Evolutionary conservation across 2,329 filamentous ascomycete species (phyloP).

Genomic region (Fusarium globosum): DNA sequence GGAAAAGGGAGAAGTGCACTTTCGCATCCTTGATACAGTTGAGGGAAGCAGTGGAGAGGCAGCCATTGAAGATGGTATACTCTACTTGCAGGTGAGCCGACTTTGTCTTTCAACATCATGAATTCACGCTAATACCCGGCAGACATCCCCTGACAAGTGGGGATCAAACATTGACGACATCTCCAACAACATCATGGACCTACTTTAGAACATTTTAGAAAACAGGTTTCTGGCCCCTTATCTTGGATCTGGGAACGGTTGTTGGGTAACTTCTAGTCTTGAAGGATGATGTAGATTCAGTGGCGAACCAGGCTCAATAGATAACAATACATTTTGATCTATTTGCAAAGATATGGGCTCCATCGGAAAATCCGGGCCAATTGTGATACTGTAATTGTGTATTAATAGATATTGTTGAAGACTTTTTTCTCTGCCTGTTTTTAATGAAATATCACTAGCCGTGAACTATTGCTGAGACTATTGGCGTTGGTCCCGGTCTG

Average conservation of each 20-base stretch:
- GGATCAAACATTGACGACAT: neutral
- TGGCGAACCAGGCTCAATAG: neutral
- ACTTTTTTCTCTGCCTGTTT: neutral
- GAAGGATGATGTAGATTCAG: fast-evolving
- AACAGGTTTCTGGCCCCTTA: fast-evolving
- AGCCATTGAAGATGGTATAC: neutral
- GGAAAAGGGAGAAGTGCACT: neutral
- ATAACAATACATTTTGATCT: neutral
- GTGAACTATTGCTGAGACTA: neutral
- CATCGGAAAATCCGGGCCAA: neutral
- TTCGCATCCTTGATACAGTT: neutral
- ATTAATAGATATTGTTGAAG: neutral
- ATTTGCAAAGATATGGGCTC: neutral
- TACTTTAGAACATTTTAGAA: neutral
- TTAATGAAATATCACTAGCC: neutral
- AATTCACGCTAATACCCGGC: neutral
- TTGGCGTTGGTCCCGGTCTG: neutral
- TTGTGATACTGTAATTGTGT: fast-evolving
- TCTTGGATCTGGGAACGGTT: neutral
- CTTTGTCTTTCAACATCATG: fast-evolving
- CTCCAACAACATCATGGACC: neutral
- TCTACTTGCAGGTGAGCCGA: neutral
- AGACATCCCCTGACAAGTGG: neutral
- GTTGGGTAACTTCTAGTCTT: neutral
- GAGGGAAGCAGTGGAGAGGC: neutral